Base-by-base conservation (phyloP, 768 basidiomycete species). In the Mycena rosella region DNA sequence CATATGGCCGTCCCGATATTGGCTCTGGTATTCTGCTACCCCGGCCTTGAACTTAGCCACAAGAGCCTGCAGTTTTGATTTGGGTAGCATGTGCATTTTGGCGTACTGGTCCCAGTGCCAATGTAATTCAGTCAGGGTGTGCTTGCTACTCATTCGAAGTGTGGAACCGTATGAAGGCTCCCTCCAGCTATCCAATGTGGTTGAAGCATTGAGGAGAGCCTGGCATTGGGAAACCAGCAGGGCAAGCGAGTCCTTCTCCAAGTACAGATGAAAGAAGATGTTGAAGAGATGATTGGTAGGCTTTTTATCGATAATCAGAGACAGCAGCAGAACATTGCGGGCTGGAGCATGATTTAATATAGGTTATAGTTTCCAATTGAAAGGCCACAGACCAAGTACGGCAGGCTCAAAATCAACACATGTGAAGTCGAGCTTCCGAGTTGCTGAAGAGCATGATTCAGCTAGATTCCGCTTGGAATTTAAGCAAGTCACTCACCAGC, bases 401-500 rank as follows among this genome's bases (percentile, higher is more conserved):
- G 80, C 86, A 8, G 85, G 80, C 36, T 87, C 86, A 48, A 76
- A 72, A 74, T 87, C 86, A 63, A 84, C 85, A 60, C 84, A 86
- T 15, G 85, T 87, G 59, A 86, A 81, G 68, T 87, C 86, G 18
- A 86, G 68, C 5, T 54, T 55, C 29, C 84, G 77, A 38, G 63
- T 63, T 36, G 62, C 78, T 77, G 47, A 34, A 48, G 20, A n/a
- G n/a, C 14, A 42, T 42, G 38, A 14, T 56, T 56, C 55, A 56
- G 55, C 55, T 56, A 17, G 38, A 15, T 56, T 32, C 15, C 2
- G 55, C 17, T 5, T 64, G 8, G 49, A 27, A 1, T 26, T 32
- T 56, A 24, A 3, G 27, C 34, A n/a, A 56, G 38, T 34, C 27
- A 27, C 47, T 68, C 55, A 82, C 81, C 60, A 34, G 65, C 32